These are phyloP conservation scores for Spergularia marina DNA, from an alignment of 148 eudicot genomes.

Conservation along the genomic window DNA sequence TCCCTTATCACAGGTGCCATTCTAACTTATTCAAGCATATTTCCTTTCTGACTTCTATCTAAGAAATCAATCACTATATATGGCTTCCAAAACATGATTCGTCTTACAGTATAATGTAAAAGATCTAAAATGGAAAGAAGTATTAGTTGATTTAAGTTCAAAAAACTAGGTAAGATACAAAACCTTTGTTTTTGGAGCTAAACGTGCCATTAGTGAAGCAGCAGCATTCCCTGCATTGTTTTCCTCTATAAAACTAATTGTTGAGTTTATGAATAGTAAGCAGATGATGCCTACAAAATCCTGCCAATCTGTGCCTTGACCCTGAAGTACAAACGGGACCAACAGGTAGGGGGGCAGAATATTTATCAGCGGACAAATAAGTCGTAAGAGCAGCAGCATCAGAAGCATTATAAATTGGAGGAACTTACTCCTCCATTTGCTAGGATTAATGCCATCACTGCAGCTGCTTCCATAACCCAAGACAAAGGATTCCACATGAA, in stretches of 20 bases:
- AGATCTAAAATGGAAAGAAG: no score
- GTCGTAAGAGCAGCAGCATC: background rate
- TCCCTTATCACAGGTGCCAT: no score
- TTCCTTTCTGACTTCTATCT: no score
- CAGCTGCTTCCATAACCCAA: constrained; percentile 90
- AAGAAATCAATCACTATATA: no score
- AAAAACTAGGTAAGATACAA: constrained; percentile 13
- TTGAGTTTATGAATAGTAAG: constrained; percentile 57
- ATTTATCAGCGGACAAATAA: background rate
- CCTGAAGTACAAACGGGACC: constrained; percentile 33
- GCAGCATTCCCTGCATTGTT: constrained; percentile 84
- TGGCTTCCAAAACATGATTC: background rate
- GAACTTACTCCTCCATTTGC: constrained; percentile 78
- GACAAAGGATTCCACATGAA: constrained; percentile 88
- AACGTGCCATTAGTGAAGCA: constrained; percentile 63
- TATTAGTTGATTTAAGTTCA: background rate
- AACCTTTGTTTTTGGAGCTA: constrained; percentile 71
- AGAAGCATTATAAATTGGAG: constrained; percentile 18
- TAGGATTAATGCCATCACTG: constrained; percentile 69
- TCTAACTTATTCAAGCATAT: no score
- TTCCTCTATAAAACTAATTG: constrained; percentile 74
- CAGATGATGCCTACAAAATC: constrained; percentile 68
- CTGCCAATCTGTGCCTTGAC: constrained; percentile 74
- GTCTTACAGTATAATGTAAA: background rate
- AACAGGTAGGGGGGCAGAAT: background rate